These are phyloP conservation scores for Camellia japonica DNA, from an alignment of 148 eudicot species.

Conservation along the genomic window DNA sequence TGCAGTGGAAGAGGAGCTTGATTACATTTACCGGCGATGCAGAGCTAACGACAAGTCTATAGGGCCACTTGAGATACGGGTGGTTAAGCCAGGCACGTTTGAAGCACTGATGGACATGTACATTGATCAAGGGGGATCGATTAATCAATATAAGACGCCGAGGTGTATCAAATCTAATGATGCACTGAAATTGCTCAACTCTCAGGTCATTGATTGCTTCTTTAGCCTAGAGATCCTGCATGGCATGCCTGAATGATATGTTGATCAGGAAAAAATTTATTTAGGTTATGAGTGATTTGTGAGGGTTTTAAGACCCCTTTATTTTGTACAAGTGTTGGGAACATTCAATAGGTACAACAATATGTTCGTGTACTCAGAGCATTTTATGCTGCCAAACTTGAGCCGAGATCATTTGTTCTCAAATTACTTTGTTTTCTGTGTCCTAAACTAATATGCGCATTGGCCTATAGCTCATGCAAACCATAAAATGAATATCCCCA, in stretches of 20 bases:
- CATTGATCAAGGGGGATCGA: constrained; percentile 65
- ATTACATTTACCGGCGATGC: constrained; percentile 57
- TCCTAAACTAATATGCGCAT: no score
- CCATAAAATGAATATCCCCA: no score
- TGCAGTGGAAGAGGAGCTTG: constrained; percentile 60
- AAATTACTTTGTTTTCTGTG: no score
- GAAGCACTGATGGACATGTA: constrained; percentile 66
- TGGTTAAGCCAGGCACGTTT: constrained; percentile 63
- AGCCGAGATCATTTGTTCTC: no score
- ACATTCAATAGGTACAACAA: no score
- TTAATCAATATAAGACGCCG: constrained; percentile 87
- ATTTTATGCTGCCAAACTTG: no score
- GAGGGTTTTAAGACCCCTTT: no score
- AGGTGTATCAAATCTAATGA: constrained; percentile 57
- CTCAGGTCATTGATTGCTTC: constrained; percentile 43
- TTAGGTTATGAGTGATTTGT: no score
- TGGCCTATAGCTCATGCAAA: no score
- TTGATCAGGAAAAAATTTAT: no score
- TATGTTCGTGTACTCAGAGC: no score
- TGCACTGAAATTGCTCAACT: constrained; percentile 55
- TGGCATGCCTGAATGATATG: constrained; percentile 46
- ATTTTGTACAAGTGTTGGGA: no score
- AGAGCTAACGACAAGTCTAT: constrained; percentile 57
- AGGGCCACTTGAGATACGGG: constrained; percentile 71
- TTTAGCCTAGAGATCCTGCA: constrained; percentile 61